Evolutionary conservation across 225 moss, liverwort and hornwort species (phyloP), one percentile per base, ranked within the genome.

Genomic region (Physcomitrellopsis africana): DNA sequence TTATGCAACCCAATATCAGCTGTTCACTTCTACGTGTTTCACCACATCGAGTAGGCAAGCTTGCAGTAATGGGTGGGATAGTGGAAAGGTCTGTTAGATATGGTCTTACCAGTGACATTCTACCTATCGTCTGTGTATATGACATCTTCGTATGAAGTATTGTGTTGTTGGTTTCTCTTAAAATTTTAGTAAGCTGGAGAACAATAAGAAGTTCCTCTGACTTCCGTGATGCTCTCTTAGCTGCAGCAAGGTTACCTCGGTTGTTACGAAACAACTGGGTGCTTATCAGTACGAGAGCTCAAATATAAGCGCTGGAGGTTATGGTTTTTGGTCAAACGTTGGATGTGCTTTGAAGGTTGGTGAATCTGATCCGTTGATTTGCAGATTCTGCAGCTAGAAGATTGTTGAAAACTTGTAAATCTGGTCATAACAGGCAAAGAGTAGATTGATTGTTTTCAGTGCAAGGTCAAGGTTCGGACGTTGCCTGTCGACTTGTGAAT

Each of bases 1-100:
- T 84, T 97, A 67, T 94, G 96, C 89, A 97, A 97, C 76, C 90
- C 94, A 59, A 78, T 90, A 53, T 92, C 92, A 60, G 94, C 94
- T 62, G 72, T 92, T 54, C 78, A 85, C 65, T 94, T 92, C 19
- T 88, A 88, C 52, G 65, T 86, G 54, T 88, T 89, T 65, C 94
- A 92, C 63, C 88, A 90, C 70, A 92, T 94, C 27, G 91, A 92
- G 68, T 94, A 90, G 94, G 81, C 94, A 46, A 90, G 92, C 32
- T 91, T 94, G 66, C 87, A 92, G 74, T 94, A 94, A 72, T 90
- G 90, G 60, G 32, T 85, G 92, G 45, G 85, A 68, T 24, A 88
- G 85, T 53, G 94, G 92, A 69, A 90, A 88, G 74, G 89, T 92
- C 61, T 86, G 77, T 62, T 86, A 82, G 86, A 91, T 94, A 76